A percentile compares a stretch with the other conserved stretches of the same genome.
Conservation (phyloP, 2,329 filamentous ascomycete species). For the Hypoxylon sp. region DNA sequence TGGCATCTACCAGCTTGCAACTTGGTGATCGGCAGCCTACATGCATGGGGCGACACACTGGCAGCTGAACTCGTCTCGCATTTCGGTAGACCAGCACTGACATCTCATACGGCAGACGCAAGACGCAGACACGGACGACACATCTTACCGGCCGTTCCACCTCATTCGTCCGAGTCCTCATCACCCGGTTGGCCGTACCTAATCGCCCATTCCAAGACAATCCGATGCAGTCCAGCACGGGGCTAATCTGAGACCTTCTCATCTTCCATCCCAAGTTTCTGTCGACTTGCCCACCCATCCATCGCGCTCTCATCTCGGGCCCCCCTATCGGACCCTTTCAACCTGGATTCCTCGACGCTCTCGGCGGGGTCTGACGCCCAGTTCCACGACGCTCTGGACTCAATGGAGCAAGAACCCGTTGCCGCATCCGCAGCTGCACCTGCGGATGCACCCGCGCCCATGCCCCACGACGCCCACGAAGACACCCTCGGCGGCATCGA, state of each 20-base stretch:
- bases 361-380: conserved; percentile 60
- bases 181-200: background rate
- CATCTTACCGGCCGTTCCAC: conserved; percentile 36
- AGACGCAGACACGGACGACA: conserved; percentile 13
- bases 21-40: conserved; percentile 27
- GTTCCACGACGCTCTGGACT: conserved; percentile 61
- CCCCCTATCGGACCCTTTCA: conserved; percentile 21
- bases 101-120: conserved; percentile 13
- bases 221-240: conserved; percentile 33
- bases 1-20: conserved; percentile 11
- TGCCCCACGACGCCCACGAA: conserved; percentile 51
- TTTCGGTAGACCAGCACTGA: conserved; percentile 33
- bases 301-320: conserved; percentile 1
- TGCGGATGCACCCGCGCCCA: conserved; percentile 15
- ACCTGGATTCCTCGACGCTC: conserved; percentile 61
- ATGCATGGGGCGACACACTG: conserved; percentile 7
- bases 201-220: conserved; percentile 32
- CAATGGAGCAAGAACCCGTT: conserved; percentile 56
- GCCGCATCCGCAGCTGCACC: conserved; percentile 40
- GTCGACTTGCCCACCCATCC: conserved; percentile 21
- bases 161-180: conserved; percentile 22
- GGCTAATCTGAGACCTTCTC: conserved; percentile 37
- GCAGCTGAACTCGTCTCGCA: conserved; percentile 10
- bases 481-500: conserved; percentile 61
- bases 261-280: conserved; percentile 18